Evolutionary conservation across 176 grass and related monocot genomes (phyloP).

Genomic region (Avena insularis): DNA sequence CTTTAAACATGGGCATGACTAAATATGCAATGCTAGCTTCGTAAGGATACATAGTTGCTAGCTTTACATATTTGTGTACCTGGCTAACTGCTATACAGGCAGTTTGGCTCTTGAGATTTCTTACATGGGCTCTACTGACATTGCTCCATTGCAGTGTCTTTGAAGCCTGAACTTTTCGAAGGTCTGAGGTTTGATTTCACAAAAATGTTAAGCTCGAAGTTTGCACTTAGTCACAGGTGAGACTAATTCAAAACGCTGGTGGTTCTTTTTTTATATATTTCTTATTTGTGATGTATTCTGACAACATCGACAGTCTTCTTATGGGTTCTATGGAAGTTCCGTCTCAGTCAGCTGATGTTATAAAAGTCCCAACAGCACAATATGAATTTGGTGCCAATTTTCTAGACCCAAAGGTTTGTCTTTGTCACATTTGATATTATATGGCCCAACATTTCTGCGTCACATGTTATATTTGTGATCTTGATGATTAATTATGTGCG

Average conservation of each 20-base stretch:
- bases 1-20: not conserved
- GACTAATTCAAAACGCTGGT: not conserved
- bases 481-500: conserved; percentile 31
- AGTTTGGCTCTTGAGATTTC: conserved; percentile 27
- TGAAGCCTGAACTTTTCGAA: conserved; percentile 97
- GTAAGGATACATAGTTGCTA: not conserved
- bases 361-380: conserved; percentile 92
- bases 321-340: conserved; percentile 96
- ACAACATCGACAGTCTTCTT: conserved; percentile 68
- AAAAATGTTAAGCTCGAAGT: conserved; percentile 86
- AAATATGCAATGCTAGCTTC: conserved; percentile 21
- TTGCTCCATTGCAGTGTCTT: conserved; percentile 75
- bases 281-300: conserved; percentile 28
- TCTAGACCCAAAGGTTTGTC: conserved; percentile 91
- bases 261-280: conserved; percentile 12
- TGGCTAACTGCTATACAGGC: not conserved
- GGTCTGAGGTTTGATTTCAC: conserved; percentile 97
- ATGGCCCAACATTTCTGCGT: not conserved
- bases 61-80: conserved; percentile 9
- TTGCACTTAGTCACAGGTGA: conserved; percentile 92
- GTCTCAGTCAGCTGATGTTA: conserved; percentile 68
- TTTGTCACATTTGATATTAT: conserved; percentile 14
- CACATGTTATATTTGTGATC: conserved; percentile 34
- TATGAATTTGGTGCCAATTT: conserved; percentile 99
- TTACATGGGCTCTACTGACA: conserved; percentile 38